phyloP scores from a whole-genome alignment of 2,329 filamentous ascomycete genomes.

The Cryphonectria parasitica region DNA sequence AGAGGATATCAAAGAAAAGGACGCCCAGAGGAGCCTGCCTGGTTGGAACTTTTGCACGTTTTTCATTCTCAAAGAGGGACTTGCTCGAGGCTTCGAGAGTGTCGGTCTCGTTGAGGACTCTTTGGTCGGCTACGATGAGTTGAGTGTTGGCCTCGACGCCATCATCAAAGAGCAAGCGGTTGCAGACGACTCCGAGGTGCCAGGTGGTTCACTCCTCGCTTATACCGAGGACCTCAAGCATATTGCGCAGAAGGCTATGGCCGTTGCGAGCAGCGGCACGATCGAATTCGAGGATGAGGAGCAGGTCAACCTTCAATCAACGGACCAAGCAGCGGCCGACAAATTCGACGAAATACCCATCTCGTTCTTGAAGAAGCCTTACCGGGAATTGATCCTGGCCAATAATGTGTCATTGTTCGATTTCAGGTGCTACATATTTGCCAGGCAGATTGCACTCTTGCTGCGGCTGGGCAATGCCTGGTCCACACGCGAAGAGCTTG shows the following conservation, averaged over 20 bases:
- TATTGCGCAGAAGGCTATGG: conserved; percentile 57
- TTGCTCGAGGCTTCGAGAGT: conserved; percentile 93
- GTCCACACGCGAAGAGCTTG: conserved; percentile 64
- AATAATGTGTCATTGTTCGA: conserved; percentile 97
- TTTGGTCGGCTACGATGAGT: conserved; percentile 90
- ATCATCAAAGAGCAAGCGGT: conserved; percentile 75
- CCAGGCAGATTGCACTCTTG: conserved; percentile 81
- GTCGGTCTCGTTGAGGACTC: conserved; percentile 96
- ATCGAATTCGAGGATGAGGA: conserved; percentile 40
- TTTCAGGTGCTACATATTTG: conserved; percentile 92
- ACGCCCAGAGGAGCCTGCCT: conserved; percentile 81
- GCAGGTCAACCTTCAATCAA: conserved; percentile 41
- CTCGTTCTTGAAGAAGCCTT: conserved; percentile 72
- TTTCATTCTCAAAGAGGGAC: conserved; percentile 94
- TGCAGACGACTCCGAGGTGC: conserved; percentile 62
- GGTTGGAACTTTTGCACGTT: conserved; percentile 99
- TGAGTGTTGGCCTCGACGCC: conserved; percentile 83
- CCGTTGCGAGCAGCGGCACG: conserved; percentile 37
- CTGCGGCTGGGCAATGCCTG: conserved; percentile 79
- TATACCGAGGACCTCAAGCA: conserved; percentile 75
- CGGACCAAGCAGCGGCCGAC: conserved; percentile 40
- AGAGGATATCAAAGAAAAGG: conserved; percentile 94
- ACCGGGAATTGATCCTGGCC: conserved; percentile 87
- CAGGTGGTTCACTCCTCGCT: conserved; percentile 72
- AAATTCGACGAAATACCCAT: conserved; percentile 62